Conservation (phyloP, 208 protist genomes). For the Strigomonas galati region DNA sequence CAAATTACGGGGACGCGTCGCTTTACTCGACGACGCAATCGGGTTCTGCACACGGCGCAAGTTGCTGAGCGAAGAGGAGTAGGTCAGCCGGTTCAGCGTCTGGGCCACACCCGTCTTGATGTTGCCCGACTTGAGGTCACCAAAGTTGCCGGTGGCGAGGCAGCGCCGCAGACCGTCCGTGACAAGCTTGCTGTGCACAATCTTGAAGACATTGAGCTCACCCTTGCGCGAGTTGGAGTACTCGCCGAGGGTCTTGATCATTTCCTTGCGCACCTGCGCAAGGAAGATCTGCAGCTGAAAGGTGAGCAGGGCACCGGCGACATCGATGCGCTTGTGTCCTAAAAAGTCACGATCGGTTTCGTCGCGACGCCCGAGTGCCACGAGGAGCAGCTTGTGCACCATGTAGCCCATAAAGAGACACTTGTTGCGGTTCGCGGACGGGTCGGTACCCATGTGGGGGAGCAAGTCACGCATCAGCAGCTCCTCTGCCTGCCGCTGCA, state of each 20-base stretch:
- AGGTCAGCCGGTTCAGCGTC: slow-evolving; percentile 98
- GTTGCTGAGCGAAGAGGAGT: slow-evolving; percentile 97
- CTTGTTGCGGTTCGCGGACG: slow-evolving; percentile 90
- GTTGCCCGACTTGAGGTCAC: slow-evolving; percentile 96
- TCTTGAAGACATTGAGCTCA: slow-evolving; percentile 59
- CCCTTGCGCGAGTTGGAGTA: slow-evolving; percentile 44
- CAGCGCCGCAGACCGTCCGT: slow-evolving; percentile 96
- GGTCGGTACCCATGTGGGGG: slow-evolving; percentile 85
- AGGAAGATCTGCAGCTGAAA: slow-evolving; percentile 94
- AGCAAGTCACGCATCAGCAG: slow-evolving; percentile 91
- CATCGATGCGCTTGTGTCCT: slow-evolving; percentile 99
- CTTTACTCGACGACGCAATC: slow-evolving; percentile 98
- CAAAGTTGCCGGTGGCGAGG: slow-evolving; percentile 99
- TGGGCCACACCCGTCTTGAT: slow-evolving; percentile 96
- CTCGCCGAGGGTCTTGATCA: slow-evolving; percentile 91
- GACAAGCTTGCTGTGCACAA: slow-evolving; percentile 95
- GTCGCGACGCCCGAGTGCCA: slow-evolving; percentile 75
- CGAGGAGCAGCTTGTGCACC: slow-evolving; percentile 95
- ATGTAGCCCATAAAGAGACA: slow-evolving; percentile 98
- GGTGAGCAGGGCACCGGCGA: slow-evolving; percentile 96
- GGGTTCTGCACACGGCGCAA: slow-evolving; percentile 98
- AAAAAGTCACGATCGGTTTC: slow-evolving; percentile 99
- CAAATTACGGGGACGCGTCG: slow-evolving; percentile 95
- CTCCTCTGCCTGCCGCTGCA: slow-evolving; percentile 90
- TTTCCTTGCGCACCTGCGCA: slow-evolving; percentile 97